phyloP scores from a whole-genome alignment of 306 rosid species.

The Potentilla sterilis region DNA sequence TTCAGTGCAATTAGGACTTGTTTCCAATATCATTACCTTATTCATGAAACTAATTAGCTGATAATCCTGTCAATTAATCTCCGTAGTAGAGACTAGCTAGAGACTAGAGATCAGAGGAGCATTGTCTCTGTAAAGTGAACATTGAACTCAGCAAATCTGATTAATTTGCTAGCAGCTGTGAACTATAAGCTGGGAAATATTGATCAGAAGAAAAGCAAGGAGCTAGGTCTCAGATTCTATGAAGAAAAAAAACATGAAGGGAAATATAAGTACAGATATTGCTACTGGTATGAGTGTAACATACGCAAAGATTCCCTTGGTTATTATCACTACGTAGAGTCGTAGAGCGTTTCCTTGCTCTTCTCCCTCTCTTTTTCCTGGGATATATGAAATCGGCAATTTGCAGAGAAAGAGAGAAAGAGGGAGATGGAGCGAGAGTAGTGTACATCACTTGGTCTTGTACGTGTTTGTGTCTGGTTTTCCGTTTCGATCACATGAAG shows the following conservation, averaged over 20 bases:
- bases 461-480: slow-evolving; percentile 14
- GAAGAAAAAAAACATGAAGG: background rate
- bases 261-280: background rate
- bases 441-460: slow-evolving; percentile 1
- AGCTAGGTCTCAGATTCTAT: background rate
- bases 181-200: background rate
- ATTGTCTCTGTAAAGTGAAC: background rate
- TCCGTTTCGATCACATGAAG: slow-evolving; percentile 5
- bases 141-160: background rate
- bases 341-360: background rate
- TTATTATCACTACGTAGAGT: slow-evolving; percentile 1
- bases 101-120: background rate
- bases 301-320: background rate
- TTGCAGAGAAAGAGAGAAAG: background rate
- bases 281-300: background rate
- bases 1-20: background rate
- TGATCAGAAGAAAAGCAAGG: background rate
- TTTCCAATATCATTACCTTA: background rate
- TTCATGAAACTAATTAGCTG: background rate
- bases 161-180: background rate
- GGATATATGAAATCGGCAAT: background rate
- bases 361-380: background rate
- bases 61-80: background rate
- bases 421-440: background rate
- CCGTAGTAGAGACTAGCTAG: background rate